Evolutionary conservation across 108 stramenopile genomes (phyloP), one percentile per base, ranked within the genome.

Genomic region (Cyclostephanos tholiformis): DNA sequence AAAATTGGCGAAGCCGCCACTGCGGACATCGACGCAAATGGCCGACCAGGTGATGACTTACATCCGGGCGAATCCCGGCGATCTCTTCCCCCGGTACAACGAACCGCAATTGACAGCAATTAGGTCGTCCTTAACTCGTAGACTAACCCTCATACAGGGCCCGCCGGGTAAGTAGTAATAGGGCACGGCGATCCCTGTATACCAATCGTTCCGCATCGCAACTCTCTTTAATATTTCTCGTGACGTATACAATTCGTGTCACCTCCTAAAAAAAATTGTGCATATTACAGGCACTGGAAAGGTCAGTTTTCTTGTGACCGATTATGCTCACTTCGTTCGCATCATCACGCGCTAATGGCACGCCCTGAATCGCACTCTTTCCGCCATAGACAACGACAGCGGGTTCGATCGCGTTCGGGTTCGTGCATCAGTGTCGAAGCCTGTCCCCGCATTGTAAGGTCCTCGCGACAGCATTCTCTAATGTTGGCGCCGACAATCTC

Each of bases 401-500:
- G 4, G 69, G 83, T 14, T 88, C 88, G 16, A 90, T 95, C 67
- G 91, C 87, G 2, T 90, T 91, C 78, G 94, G 94, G n/a, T 92
- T 90, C 64, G 89, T 91, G 23, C 88, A 95, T 44, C 91, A 91
- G 63, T 91, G 89, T 41, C 82, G 89, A 22, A 83, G 68, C 10
- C 70, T 91, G 19, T 85, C 90, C 0, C 78, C 85, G 6, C 52
- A 92, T 65, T 80, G 87, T 32, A 95, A 93, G 70, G 95, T 93
- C 5, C 82, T 96, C 20, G 92, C 92, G 1, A 88, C 88, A 55
- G 95, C 95, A 22, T 94, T 88, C 68, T 85, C 84, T 65, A 96
- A 96, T 51, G 92, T 93, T 16, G 95, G 92, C 17, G 92, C 95
- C 22, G 95, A 96, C 63, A 96, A 96, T 60, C 74, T 96, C 30